Base-by-base conservation (phyloP, 768 basidiomycete genomes). In the Clitopilus passeckerianus region DNA sequence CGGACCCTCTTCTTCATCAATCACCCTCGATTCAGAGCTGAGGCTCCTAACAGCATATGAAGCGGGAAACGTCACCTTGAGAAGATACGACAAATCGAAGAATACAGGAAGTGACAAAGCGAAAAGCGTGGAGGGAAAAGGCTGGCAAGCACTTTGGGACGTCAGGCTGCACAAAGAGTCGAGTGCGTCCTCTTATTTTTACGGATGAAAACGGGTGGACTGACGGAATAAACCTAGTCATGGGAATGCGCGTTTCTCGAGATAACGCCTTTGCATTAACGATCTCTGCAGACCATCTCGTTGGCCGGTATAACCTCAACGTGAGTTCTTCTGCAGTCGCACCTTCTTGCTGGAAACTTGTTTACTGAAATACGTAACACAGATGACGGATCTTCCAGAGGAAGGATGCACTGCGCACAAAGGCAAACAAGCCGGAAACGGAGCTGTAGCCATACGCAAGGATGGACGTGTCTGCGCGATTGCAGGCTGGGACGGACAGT, bases 401-500 rank as follows among this genome's bases (percentile, higher is more conserved):
- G 43, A 50, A 16, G 60, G 60, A 14, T 68, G 61, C 37, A 35
- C 54, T 16, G 20, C 58, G 15, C 72, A 83, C 63, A 76, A 84
- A 50, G 93, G 86, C 20, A 93, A 88, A 65, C 79, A 91, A 62
- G 85, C 91, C 0, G 94, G 95, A 2, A 94, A 94, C 66, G 81
- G 82, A 0, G 81, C 84, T 6, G 71, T 98, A n/a, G 82, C 87
- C 2, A 84, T 97, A 12, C 84, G 86, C 5, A 79, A 84, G 34
- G 87, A 91, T 63, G 92, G 87, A 0, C 81, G 82, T 20, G 83
- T 98, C 0, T 89, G 94, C 64, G 95, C 94, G 0, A 77, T 95
- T 1, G 95, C 90, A 1, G 93, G 95, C 0, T 98, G 96, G 96
- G 95, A 98, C 61, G 95, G 96, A 34, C 85, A 80, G 95, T 95